Evolutionary conservation across 2,329 filamentous ascomycete genomes (phyloP).

Genomic region (Botrytis fabae): DNA sequence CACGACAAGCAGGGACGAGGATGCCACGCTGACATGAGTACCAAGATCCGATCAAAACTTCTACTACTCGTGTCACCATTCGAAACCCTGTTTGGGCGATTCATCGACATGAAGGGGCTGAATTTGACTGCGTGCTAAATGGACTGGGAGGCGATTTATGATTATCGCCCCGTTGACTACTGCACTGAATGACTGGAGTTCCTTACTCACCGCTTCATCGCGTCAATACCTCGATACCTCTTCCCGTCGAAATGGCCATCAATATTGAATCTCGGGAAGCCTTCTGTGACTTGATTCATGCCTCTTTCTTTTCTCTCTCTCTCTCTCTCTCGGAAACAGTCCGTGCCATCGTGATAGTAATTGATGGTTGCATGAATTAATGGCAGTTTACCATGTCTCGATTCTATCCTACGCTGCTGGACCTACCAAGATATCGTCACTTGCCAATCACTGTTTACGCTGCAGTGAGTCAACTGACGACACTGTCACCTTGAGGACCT

Average conservation of each 20-base stretch:
- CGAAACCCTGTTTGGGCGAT: constrained; percentile 12
- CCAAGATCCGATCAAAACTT: constrained; percentile 16
- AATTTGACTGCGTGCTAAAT: constrained; percentile 7
- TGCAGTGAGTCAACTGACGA: background rate
- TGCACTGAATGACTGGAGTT: constrained; percentile 1
- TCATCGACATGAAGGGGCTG: constrained; percentile 7
- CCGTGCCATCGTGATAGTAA: background rate
- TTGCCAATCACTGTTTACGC: background rate
- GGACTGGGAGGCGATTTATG: background rate
- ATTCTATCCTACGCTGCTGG: background rate
- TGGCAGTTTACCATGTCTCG: background rate
- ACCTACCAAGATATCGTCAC: background rate
- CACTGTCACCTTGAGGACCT: background rate
- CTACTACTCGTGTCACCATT: constrained; percentile 12
- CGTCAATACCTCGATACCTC: background rate
- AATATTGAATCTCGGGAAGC: background rate
- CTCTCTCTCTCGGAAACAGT: no score
- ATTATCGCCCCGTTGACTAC: constrained; percentile 11
- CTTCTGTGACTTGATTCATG: constrained; percentile 15
- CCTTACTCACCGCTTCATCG: constrained; percentile 14
- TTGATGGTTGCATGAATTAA: background rate
- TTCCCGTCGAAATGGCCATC: background rate
- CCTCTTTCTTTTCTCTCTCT: background rate
- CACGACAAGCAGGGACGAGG: constrained; percentile 5
- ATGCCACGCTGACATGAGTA: constrained; percentile 10